Base-by-base conservation (phyloP, 1,139 yeast genomes). In the Meyerozyma athensensis region DNA sequence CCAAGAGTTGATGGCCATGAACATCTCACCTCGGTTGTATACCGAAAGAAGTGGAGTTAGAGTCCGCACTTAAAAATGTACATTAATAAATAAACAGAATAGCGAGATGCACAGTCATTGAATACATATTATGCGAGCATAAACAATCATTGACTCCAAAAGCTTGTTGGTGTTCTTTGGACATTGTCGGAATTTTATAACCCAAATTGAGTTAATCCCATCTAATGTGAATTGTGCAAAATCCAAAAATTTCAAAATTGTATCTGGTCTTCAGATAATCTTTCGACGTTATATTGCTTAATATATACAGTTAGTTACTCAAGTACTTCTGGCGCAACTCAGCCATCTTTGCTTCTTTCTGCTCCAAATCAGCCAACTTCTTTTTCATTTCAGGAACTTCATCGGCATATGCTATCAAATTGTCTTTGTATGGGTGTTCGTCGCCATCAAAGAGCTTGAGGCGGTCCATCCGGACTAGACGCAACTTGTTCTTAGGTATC, bases 1-100 rank as follows among this genome's bases (percentile, higher is more conserved):
- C 86, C 98, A 90, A 69, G 98, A 92, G 68, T 76, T 92, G 56
- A 90, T 92, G 97, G 96, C 97, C 30, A 92, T 92, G 98, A 92
- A 92, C 61, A 90, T 92, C 48, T 79, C 92, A 21, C 94, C 94
- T 44, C 80, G 95, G 68, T 65, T 84, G 60, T 84, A 83, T 59
- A 83, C 95, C 20, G 90, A 81, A 48, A 60, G 76, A 43, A 66
- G 74, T 8, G 76, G 74, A 9, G 58, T 63, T 17, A 53, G 64
- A 34, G 65, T 68, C 41, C 62, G 77, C 43, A 28, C 32, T 5
- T 28, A 28, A 18, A n/a, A n/a, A 33, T 33, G 26, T 33, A 33
- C 20, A 33, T 33, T 33, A 23, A 20, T 18, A 12, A 14, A 36
- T 20, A 18, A 28, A 17, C 19, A 28, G 23, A 21, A 21, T 8